Evolutionary conservation across 2,329 filamentous ascomycete genomes (phyloP), one percentile per base, ranked within the genome.

Genomic region (Metarhizium robertsii): DNA sequence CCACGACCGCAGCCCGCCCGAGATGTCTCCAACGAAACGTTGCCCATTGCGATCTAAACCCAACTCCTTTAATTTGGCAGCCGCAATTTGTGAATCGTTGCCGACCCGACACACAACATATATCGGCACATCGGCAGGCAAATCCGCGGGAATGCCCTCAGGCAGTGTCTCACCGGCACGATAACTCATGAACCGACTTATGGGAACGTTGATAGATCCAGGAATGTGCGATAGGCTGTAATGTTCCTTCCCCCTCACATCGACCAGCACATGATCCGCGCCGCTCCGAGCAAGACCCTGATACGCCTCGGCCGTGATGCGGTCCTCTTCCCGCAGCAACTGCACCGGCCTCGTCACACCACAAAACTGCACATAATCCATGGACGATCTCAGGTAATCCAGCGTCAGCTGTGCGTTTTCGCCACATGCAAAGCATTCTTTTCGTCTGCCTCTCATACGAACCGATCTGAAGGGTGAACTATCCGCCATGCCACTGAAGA

Each of bases 351-450:
- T 60, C 1, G 72, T 68, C 1, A 83, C 77, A 4, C 92, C 91
- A 66, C 92, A 97, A 66, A 97, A 96, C 53, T 86, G 83, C 0
- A 88, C 79, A 66, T 97, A 97, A 66, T 96, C 90, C 50, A 92
- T 74, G 5, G 81, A 85, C 0, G 77, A 79, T 20, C 69, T 73
- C 53, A 96, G 71, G 7, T 78, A 79, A 11, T 85, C 76, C 7
- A 82, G 66, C 0, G 85, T 86, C 11, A 96, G 76, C 0, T 55
- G 50, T 0, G 75, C 81, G 0, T 77, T 70, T 0, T 78, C 72
- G 0, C 87, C 88, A 67, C 94, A 99, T 1, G 87, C 87, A 40
- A 88, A 82, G 64, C 94, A 97, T 43, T 83, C 83, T 8, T 75
- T 70, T 52, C 88, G 80, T 52, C 86, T 79, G 0, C 82, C 78